Conservation (phyloP, 164 flowering plant species). For the Kingdonia uniflora region DNA sequence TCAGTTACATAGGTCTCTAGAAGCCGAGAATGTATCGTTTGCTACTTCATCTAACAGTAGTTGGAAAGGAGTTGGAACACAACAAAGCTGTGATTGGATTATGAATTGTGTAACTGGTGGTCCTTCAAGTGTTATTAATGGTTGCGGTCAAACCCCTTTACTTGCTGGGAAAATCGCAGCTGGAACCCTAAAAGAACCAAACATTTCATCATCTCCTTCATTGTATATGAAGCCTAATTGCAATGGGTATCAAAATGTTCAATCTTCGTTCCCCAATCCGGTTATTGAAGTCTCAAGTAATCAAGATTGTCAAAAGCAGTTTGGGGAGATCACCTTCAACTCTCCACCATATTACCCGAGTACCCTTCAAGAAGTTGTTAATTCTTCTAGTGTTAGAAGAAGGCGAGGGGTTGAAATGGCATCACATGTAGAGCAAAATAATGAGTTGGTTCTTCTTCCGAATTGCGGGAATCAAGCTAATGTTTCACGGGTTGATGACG, state of each 20-base stretch:
- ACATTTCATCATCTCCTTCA: slow-evolving; percentile 9
- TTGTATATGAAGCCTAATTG: slow-evolving; percentile 16
- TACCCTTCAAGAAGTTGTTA: slow-evolving; percentile 26
- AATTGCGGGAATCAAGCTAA: slow-evolving; percentile 8
- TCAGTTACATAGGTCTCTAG: neutral
- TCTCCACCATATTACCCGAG: slow-evolving; percentile 24
- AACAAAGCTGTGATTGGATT: slow-evolving; percentile 27
- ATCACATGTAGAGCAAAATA: slow-evolving; percentile 12
- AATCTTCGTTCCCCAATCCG: slow-evolving; percentile 19
- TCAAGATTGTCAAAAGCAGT: slow-evolving; percentile 24
- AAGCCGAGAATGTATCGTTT: neutral
- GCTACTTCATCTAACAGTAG: slow-evolving; percentile 11
- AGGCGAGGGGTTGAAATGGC: slow-evolving; percentile 16
- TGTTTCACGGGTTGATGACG: slow-evolving; percentile 12
- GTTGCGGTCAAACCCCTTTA: slow-evolving; percentile 14
- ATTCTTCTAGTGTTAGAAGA: slow-evolving; percentile 18
- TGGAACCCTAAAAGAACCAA: slow-evolving; percentile 9
- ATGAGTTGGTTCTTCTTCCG: no score
- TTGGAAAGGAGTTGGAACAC: slow-evolving; percentile 33
- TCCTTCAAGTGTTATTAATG: slow-evolving; percentile 10
- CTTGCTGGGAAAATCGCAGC: slow-evolving; percentile 19
- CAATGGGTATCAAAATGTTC: slow-evolving; percentile 20
- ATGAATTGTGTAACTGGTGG: slow-evolving; percentile 15
- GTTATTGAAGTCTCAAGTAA: slow-evolving; percentile 15
- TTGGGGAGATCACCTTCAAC: slow-evolving; percentile 14